Conservation (phyloP, 805 yeast genomes). For the Debaryomyces castellii region DNA sequence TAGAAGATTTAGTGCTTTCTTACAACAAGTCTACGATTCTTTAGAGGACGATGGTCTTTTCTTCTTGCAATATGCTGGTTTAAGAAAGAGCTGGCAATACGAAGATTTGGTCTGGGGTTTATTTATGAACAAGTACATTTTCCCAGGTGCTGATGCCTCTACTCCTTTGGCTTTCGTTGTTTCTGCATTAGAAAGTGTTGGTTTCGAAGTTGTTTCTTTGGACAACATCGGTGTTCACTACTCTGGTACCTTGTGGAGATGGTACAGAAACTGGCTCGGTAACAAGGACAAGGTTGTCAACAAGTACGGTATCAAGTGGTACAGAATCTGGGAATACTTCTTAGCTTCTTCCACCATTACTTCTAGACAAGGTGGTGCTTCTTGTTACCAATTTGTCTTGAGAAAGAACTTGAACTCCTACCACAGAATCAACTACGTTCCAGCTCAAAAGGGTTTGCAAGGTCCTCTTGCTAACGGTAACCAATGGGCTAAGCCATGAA, state of each 20-base stretch:
- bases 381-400: slow-evolving; percentile 86
- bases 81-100: slow-evolving; percentile 91
- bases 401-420: slow-evolving; percentile 86
- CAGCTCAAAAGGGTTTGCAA: slow-evolving; percentile 71
- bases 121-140: slow-evolving; percentile 92
- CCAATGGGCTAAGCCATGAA: slow-evolving; percentile 51
- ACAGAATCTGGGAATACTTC: slow-evolving; percentile 90
- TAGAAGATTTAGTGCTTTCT: slow-evolving; percentile 72
- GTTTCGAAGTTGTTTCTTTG: slow-evolving; percentile 78
- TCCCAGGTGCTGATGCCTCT: slow-evolving; percentile 97
- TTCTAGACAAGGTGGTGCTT: slow-evolving; percentile 91
- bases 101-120: slow-evolving; percentile 94
- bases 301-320: slow-evolving; percentile 89
- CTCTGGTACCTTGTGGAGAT: slow-evolving; percentile 87
- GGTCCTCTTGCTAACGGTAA: slow-evolving; percentile 55
- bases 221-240: slow-evolving; percentile 93
- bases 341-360: slow-evolving; percentile 79
- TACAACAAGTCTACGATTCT: slow-evolving; percentile 79
- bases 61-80: slow-evolving; percentile 85
- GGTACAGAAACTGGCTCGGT: slow-evolving; percentile 93
- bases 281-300: slow-evolving; percentile 72
- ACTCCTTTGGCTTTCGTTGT: slow-evolving; percentile 87
- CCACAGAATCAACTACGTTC: slow-evolving; percentile 80
- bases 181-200: slow-evolving; percentile 73
- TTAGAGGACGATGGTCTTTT: slow-evolving; percentile 90